Percentiles rank a stretch among this genome's conserved stretches.
Evolutionary conservation across 2,329 filamentous ascomycete species (phyloP).

Genomic region (Calonectria fujianensis): DNA sequence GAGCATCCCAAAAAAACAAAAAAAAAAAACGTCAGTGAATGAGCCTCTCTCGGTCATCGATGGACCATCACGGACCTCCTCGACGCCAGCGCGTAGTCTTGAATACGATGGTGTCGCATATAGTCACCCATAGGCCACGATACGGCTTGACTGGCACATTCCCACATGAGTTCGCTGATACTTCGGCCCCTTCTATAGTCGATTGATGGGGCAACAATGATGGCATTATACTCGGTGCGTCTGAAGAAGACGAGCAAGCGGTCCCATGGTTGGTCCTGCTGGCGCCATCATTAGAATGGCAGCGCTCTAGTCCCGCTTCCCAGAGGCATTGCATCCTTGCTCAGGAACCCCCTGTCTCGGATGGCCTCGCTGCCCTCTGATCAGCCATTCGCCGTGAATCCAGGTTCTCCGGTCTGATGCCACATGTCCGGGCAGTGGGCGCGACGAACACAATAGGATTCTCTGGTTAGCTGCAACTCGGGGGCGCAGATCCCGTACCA

Average conservation of each 20-base stretch:
- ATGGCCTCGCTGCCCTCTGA: conserved; percentile 42
- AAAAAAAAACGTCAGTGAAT: conserved; percentile 17
- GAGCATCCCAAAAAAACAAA: conserved; percentile 4
- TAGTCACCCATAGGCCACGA: conserved; percentile 12
- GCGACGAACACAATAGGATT: conserved; percentile 35
- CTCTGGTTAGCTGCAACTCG: conserved; percentile 24
- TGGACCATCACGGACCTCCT: conserved; percentile 22
- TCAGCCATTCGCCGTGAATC: conserved; percentile 40
- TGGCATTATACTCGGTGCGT: conserved; percentile 7
- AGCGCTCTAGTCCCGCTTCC: conserved; percentile 45
- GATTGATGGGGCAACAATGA: background rate
- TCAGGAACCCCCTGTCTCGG: conserved; percentile 45
- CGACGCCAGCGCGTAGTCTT: conserved; percentile 18
- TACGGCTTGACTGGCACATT: background rate
- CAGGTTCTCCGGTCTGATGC: conserved; percentile 40
- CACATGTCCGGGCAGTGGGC: conserved; percentile 37
- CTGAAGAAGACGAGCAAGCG: conserved; percentile 19
- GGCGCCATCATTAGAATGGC: conserved; percentile 37
- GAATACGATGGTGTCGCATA: conserved; percentile 18
- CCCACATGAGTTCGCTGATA: conserved; percentile 3
- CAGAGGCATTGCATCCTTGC: conserved; percentile 41
- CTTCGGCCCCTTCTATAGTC: background rate
- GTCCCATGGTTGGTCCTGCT: conserved; percentile 34
- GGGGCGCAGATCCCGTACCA: conserved; percentile 35
- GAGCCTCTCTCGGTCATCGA: background rate